A percentile compares a stretch with the other conserved stretches of the same genome.
Conservation (phyloP, 495 filamentous ascomycete species). For the Bryoglossum gracile region DNA sequence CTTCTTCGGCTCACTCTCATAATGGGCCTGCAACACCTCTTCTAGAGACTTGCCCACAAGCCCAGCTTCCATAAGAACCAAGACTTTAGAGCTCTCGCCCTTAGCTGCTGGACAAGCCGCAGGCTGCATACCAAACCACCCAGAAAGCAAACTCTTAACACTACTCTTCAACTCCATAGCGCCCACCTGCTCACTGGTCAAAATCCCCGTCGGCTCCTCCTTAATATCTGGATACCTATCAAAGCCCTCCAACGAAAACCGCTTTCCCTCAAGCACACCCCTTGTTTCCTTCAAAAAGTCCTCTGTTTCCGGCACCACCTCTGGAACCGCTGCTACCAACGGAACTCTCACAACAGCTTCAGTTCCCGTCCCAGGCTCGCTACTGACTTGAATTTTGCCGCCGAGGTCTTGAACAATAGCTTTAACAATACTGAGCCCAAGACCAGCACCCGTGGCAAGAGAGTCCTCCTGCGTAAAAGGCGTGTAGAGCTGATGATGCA, state of each 20-base stretch:
- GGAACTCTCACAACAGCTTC: slow-evolving; percentile 48
- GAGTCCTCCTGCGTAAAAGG: slow-evolving; percentile 68
- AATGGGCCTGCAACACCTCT: slow-evolving; percentile 19
- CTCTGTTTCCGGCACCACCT: slow-evolving; percentile 3
- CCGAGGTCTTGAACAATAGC: slow-evolving; percentile 55
- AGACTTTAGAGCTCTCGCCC: slow-evolving; percentile 5
- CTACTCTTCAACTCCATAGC: slow-evolving; percentile 29
- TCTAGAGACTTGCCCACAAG: slow-evolving; percentile 19
- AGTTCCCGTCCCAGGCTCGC: slow-evolving; percentile 49
- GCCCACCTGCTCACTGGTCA: slow-evolving; percentile 26
- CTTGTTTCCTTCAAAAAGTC: slow-evolving; percentile 18
- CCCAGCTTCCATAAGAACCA: slow-evolving; percentile 16
- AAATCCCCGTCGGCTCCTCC: slow-evolving; percentile 26
- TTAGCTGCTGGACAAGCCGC: not conserved
- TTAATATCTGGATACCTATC: slow-evolving; percentile 29
- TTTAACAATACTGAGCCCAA: slow-evolving; percentile 62
- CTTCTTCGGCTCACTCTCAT: slow-evolving; percentile 7
- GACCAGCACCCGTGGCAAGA: slow-evolving; percentile 57
- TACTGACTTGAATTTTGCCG: slow-evolving; percentile 53
- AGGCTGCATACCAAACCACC: slow-evolving; percentile 36
- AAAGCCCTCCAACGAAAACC: slow-evolving; percentile 29
- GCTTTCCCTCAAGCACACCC: slow-evolving; percentile 23
- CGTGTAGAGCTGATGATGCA: slow-evolving; percentile 58
- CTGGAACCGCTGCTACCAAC: slow-evolving; percentile 23
- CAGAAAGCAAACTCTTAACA: slow-evolving; percentile 25